These are phyloP conservation scores for Penicillium tannophilum DNA, from an alignment of 495 filamentous ascomycete genomes.

Conservation along the genomic window DNA sequence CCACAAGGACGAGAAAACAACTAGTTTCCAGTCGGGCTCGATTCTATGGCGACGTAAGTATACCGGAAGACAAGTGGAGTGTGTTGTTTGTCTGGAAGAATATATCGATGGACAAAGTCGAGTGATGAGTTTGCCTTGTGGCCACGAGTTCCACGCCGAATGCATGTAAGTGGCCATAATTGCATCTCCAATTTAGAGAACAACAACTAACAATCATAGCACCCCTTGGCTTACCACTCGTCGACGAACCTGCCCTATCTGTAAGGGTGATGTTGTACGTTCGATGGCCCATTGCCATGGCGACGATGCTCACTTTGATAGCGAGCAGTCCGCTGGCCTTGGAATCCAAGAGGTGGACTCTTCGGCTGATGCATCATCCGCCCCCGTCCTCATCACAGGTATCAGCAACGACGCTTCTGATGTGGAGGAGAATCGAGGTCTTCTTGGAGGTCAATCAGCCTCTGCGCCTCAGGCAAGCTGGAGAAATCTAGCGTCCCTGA, in stretches of 20 bases:
- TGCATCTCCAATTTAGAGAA: not conserved
- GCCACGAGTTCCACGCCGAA: conserved; percentile 95
- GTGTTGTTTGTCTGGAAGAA: conserved; percentile 97
- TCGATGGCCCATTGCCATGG: conserved; percentile 51
- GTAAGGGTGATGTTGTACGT: conserved; percentile 93
- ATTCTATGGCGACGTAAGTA: conserved; percentile 76
- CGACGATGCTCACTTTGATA: conserved; percentile 51
- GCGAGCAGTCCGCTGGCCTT: conserved; percentile 43
- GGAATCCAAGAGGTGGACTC: conserved; percentile 27
- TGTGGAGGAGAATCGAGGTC: conserved; percentile 44
- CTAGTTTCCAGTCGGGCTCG: conserved; percentile 52
- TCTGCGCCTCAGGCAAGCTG: conserved; percentile 43
- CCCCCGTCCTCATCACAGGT: conserved; percentile 46
- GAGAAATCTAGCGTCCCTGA: conserved; percentile 47
- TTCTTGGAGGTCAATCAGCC: conserved; percentile 41
- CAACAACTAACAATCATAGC: conserved; percentile 43
- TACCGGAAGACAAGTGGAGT: conserved; percentile 85
- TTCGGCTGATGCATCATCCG: conserved; percentile 46
- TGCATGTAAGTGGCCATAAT: conserved; percentile 82
- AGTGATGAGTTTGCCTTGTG: conserved; percentile 98
- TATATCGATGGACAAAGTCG: conserved; percentile 92
- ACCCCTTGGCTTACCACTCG: conserved; percentile 98
- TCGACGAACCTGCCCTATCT: conserved; percentile 94
- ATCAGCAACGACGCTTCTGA: conserved; percentile 39
- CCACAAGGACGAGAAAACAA: conserved; percentile 38